phyloP scores from a whole-genome alignment of 768 basidiomycete species.

The Auricularia cornea region DNA sequence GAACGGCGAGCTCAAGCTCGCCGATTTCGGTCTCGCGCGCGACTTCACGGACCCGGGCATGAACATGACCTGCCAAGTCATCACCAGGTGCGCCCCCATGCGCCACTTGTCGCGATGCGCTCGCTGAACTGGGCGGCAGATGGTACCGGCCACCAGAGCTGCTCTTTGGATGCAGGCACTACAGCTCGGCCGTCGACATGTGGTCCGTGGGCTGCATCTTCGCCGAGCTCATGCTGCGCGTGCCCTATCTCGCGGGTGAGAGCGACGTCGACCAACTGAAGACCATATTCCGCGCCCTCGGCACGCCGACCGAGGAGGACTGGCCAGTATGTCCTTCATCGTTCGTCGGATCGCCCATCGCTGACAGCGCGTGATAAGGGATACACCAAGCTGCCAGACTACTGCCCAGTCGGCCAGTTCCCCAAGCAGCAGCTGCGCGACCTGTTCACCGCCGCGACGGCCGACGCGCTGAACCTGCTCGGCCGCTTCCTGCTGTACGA shows the following conservation, averaged over 20 bases:
- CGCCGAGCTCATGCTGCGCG: slow-evolving; percentile 92
- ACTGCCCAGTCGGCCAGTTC: slow-evolving; percentile 77
- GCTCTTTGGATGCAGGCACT: slow-evolving; percentile 82
- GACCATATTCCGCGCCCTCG: slow-evolving; percentile 87
- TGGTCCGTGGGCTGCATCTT: slow-evolving; percentile 99
- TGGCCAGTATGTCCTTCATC: slow-evolving; percentile 63
- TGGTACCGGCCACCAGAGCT: slow-evolving; percentile 99
- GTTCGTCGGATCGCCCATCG: too few species aligned
- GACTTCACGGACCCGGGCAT: slow-evolving; percentile 93
- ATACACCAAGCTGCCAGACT: slow-evolving; percentile 85
- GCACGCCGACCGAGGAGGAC: slow-evolving; percentile 92
- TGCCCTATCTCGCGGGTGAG: slow-evolving; percentile 91
- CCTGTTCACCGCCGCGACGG: slow-evolving; percentile 84
- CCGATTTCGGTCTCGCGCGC: slow-evolving; percentile 96
- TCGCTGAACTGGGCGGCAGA: slow-evolving; percentile 30
- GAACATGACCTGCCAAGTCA: slow-evolving; percentile 98
- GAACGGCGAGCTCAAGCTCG: slow-evolving; percentile 88
- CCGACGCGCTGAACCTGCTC: slow-evolving; percentile 77
- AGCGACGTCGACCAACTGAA: slow-evolving; percentile 96
- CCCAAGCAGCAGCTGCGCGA: slow-evolving; percentile 75
- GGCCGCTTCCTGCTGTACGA: slow-evolving; percentile 76
- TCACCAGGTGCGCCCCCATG: slow-evolving; percentile 72
- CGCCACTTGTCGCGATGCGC: too few species aligned
- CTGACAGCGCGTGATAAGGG: slow-evolving; percentile 44
- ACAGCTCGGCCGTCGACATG: slow-evolving; percentile 86